Base-by-base conservation (phyloP, 495 filamentous ascomycete species). In the Hypomontagnella submonticulosa region DNA sequence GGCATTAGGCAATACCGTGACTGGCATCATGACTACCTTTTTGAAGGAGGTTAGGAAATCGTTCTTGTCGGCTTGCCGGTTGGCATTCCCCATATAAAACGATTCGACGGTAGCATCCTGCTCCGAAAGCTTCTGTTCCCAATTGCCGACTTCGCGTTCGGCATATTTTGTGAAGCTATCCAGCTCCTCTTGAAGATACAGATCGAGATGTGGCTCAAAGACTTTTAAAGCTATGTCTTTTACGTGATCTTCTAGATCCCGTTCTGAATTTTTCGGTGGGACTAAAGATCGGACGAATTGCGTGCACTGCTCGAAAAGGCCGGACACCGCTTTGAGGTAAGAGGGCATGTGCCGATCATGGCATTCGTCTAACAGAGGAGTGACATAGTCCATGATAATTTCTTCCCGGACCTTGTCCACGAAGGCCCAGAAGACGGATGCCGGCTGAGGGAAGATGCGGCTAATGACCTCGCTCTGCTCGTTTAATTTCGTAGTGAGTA, bases 11-110 rank as follows among this genome's bases (percentile, higher is more conserved):
- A 98, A 77, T 19, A 93, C 92, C 47, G 92, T 95, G 27, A 98
- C 93, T 18, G 96, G 96, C 88, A 96, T 92, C 91, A 98, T 96
- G 64, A 99, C 92, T 8, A 99, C 95, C 71, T 99, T 98, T 75
- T 92, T 97, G 81, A 99, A 99, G 1, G 93, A 96, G 13, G 87
- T 94, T 66, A 99, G 72, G 70, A 99, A 99, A 74, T 99, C 96
- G 42, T 89, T 88, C 75, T 99, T 99, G 71, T 95, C 96, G 2
- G 91, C 94, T 79, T 97, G 92, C 23, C 96, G 86, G 62, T 92
- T 97, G 71, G 98, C 85, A 71, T 91, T 97, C 7, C 88, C 90
- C 93, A 97, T 97, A 76, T 92, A 92, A 70, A 96, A 94, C 0
- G 92, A 93, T 74, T 98, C 94, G 12, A 90, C 91, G 4, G 90